Evolutionary conservation across 768 basidiomycete species (phyloP).

Genomic region (Suillus sp.): DNA sequence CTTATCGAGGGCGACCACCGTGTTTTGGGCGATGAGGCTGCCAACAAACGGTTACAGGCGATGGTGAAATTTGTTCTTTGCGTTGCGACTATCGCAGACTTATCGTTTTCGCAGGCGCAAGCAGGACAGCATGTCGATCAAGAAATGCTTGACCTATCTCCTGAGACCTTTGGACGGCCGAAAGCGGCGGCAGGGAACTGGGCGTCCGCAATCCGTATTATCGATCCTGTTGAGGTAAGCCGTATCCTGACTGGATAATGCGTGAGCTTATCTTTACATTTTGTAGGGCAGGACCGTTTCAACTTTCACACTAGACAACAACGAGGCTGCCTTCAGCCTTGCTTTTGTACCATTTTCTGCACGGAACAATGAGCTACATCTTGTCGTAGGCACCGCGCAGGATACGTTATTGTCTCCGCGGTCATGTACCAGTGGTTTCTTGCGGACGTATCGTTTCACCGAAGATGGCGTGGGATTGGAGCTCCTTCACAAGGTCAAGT

Average conservation of each 20-base stretch:
- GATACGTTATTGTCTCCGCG: constrained; percentile 84
- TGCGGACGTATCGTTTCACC: constrained; percentile 83
- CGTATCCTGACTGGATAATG: neutral
- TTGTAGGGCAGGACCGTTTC: constrained; percentile 68
- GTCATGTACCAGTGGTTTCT: constrained; percentile 84
- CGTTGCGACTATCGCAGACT: constrained; percentile 2
- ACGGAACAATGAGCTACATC: constrained; percentile 78
- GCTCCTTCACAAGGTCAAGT: constrained; percentile 78
- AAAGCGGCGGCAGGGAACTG: constrained; percentile 89
- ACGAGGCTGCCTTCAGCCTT: constrained; percentile 94
- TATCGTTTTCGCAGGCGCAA: constrained; percentile 46
- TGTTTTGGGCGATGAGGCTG: constrained; percentile 70
- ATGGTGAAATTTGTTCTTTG: constrained; percentile 50
- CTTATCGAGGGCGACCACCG: constrained; percentile 96
- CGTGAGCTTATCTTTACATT: constrained; percentile 10
- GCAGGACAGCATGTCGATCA: constrained; percentile 69
- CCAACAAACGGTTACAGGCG: constrained; percentile 64
- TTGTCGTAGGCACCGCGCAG: constrained; percentile 93
- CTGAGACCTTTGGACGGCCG: constrained; percentile 81
- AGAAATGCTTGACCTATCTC: constrained; percentile 76
- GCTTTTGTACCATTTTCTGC: constrained; percentile 87
- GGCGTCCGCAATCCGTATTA: constrained; percentile 91
- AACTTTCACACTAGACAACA: constrained; percentile 79
- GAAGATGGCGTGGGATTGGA: constrained; percentile 84
- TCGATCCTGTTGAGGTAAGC: constrained; percentile 81